phyloP scores from a whole-genome alignment of 1,139 yeast species.

The Diutina pseudorugosa region DNA sequence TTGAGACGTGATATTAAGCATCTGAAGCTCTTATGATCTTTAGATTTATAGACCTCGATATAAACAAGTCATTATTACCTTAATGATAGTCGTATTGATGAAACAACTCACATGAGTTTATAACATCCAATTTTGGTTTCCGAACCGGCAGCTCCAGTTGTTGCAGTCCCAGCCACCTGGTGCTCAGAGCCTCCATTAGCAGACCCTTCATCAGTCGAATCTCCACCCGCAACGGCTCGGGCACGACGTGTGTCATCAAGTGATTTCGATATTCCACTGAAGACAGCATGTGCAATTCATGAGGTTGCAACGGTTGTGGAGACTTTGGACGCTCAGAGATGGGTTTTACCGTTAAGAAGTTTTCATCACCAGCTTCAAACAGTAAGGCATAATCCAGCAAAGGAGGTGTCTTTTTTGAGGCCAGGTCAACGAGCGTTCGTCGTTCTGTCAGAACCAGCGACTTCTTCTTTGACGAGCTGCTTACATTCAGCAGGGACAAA shows the following conservation, averaged over 20 bases:
- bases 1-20: slow-evolving; percentile 45
- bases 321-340: background rate
- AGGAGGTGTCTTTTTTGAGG: background rate
- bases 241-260: background rate
- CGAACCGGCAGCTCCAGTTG: background rate
- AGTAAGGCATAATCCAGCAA: background rate
- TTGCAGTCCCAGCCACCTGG: background rate
- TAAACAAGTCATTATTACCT: background rate
- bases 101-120: background rate
- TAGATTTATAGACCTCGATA: background rate
- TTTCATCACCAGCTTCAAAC: background rate
- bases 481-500: background rate
- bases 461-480: background rate
- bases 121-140: background rate
- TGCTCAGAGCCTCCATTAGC: background rate
- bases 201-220: background rate
- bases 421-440: background rate
- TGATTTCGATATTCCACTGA: slow-evolving; percentile 3
- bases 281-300: background rate
- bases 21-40: slow-evolving; percentile 31
- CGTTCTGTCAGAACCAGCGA: background rate
- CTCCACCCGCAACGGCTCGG: background rate
- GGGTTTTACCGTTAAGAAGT: background rate
- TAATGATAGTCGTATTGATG: background rate
- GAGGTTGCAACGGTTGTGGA: background rate